A percentile compares a stretch with the other conserved stretches of the same genome.
phyloP scores from a whole-genome alignment of 2,329 filamentous ascomycete genomes.

The Alternaria solani region DNA sequence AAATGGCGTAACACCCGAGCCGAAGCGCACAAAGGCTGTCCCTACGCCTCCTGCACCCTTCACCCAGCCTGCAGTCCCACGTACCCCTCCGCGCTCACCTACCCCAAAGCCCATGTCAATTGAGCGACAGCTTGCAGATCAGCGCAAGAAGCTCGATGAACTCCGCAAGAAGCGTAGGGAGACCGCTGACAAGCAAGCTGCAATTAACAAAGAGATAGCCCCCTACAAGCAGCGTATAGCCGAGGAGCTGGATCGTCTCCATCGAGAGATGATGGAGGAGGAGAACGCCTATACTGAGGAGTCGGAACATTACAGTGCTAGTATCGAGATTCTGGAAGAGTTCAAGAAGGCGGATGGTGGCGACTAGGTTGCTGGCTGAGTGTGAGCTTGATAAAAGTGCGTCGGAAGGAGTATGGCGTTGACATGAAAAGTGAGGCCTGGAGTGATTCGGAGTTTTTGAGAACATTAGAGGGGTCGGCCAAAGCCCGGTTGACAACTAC shows the following conservation, averaged over 20 bases:
- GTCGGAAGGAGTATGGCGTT: background rate
- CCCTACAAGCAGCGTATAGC: conserved; percentile 29
- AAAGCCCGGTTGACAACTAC: background rate
- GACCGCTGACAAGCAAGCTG: conserved; percentile 26
- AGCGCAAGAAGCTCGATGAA: conserved; percentile 26
- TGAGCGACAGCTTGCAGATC: conserved; percentile 24
- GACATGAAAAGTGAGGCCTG: conserved; percentile 1
- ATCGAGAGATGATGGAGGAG: conserved; percentile 28
- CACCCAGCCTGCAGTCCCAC: background rate
- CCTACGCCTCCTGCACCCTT: background rate
- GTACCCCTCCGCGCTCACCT: conserved; percentile 1
- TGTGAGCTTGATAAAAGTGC: background rate
- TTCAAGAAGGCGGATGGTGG: conserved; percentile 20
- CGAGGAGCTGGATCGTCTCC: conserved; percentile 32
- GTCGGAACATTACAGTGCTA: conserved; percentile 21
- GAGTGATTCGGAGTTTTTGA: conserved; percentile 4
- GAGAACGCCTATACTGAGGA: conserved; percentile 25
- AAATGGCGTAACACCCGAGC: conserved; percentile 3
- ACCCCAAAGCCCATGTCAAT: conserved; percentile 10
- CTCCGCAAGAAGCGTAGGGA: conserved; percentile 24
- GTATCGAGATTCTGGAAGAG: conserved; percentile 27
- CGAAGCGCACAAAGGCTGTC: conserved; percentile 21
- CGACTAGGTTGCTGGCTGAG: background rate
- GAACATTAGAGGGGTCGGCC: rapidly evolving
- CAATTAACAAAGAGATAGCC: conserved; percentile 22